phyloP scores from a whole-genome alignment of 306 rosid genomes.

The Corylus avellana region DNA sequence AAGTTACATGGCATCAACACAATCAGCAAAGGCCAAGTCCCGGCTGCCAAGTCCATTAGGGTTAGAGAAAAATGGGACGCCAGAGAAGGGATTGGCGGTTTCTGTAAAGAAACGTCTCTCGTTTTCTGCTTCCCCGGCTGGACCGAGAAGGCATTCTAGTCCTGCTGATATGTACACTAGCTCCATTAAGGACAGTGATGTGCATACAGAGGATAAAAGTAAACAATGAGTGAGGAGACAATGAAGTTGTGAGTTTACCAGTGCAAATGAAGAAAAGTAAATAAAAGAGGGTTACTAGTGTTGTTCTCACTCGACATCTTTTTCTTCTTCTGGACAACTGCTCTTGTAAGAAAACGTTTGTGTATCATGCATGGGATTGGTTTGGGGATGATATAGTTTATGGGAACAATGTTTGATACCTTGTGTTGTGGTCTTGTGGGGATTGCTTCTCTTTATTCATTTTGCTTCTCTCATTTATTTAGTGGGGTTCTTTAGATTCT shows the following conservation, averaged over 20 bases:
- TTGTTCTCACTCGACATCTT: slow-evolving; percentile 25
- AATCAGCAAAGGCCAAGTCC: slow-evolving; percentile 44
- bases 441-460: not conserved
- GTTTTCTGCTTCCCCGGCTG: slow-evolving; percentile 39
- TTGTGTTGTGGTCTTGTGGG: slow-evolving; percentile 2
- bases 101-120: slow-evolving; percentile 62
- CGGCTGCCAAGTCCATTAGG: slow-evolving; percentile 39
- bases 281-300: slow-evolving; percentile 13
- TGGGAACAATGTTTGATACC: not conserved
- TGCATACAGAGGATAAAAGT: slow-evolving; percentile 22
- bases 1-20: slow-evolving; percentile 46
- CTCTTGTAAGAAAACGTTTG: not conserved
- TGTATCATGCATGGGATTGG: slow-evolving; percentile 1
- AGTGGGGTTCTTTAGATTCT: not conserved
- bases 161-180: slow-evolving; percentile 38
- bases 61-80: slow-evolving; percentile 27
- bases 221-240: slow-evolving; percentile 26
- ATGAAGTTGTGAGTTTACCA: slow-evolving; percentile 22
- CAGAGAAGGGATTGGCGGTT: slow-evolving; percentile 39
- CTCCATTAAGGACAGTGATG: slow-evolving; percentile 32
- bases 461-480: not conserved
- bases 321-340: slow-evolving; percentile 13
- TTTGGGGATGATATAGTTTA: slow-evolving; percentile 13
- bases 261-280: slow-evolving; percentile 22
- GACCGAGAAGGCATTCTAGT: slow-evolving; percentile 63